Conservation (phyloP, 495 filamentous ascomycete genomes). For the Talaromyces proteolyticus region DNA sequence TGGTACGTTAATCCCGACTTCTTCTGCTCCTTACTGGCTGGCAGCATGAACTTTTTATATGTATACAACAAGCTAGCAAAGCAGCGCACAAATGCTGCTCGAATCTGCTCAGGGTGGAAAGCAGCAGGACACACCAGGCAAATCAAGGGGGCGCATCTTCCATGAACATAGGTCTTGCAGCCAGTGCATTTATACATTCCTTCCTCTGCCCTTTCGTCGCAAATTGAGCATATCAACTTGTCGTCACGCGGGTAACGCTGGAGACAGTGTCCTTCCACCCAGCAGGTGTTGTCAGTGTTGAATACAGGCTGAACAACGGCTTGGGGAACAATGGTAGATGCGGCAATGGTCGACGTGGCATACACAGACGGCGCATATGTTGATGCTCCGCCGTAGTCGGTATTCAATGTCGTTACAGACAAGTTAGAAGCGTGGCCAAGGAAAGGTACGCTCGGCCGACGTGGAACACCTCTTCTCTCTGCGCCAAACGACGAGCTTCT, state of each 20-base stretch:
- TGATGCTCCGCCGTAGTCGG: slow-evolving; percentile 66
- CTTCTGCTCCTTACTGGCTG: slow-evolving; percentile 76
- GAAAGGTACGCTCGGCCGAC: slow-evolving; percentile 83
- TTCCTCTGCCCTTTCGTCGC: slow-evolving; percentile 85
- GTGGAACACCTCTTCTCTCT: slow-evolving; percentile 55
- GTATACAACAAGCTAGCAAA: slow-evolving; percentile 94
- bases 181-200: slow-evolving; percentile 80
- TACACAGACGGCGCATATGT: slow-evolving; percentile 94
- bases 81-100: slow-evolving; percentile 89
- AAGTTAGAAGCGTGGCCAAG: slow-evolving; percentile 72
- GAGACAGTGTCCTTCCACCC: slow-evolving; percentile 94
- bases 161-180: slow-evolving; percentile 73
- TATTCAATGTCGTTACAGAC: slow-evolving; percentile 78
- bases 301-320: slow-evolving; percentile 76
- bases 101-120: slow-evolving; percentile 84
- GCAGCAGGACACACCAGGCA: slow-evolving; percentile 84
- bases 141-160: slow-evolving; percentile 72
- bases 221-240: slow-evolving; percentile 71
- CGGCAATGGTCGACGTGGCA: slow-evolving; percentile 92
- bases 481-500: slow-evolving; percentile 89
- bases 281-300: slow-evolving; percentile 80
- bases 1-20: slow-evolving; percentile 79
- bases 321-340: slow-evolving; percentile 95
- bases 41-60: slow-evolving; percentile 77
- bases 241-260: slow-evolving; percentile 64